Evolutionary conservation across 2,329 filamentous ascomycete genomes (phyloP).

Genomic region (Aspergillus sergii): DNA sequence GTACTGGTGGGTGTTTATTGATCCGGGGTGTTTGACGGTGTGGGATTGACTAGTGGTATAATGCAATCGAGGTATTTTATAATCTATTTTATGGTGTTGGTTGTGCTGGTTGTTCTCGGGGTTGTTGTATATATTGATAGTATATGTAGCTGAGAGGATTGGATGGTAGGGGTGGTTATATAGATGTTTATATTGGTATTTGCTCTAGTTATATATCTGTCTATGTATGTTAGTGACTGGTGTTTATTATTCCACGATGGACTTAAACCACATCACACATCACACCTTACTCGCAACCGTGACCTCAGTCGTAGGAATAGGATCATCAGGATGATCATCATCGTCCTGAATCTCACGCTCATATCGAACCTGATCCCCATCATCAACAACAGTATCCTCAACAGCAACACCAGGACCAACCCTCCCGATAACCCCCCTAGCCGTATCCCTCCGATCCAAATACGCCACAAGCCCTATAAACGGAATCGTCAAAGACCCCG

Average conservation of each 20-base stretch:
- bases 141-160: neutral
- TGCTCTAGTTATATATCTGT: neutral
- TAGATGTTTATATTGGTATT: neutral
- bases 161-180: too few relatives aligned
- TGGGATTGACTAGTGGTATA: too few relatives aligned
- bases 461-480: constrained; percentile 42
- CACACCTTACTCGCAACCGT: neutral
- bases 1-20: neutral
- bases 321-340: neutral
- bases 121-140: too few relatives aligned
- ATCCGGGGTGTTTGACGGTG: too few relatives aligned
- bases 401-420: neutral
- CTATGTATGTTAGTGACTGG: neutral
- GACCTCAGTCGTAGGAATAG: neutral
- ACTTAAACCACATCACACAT: neutral
- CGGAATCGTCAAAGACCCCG: constrained; percentile 40
- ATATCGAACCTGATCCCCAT: neutral
- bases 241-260: neutral
- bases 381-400: neutral
- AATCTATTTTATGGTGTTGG: too few relatives aligned
- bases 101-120: too few relatives aligned
- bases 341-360: neutral
- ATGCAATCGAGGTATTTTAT: too few relatives aligned
- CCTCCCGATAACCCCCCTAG: neutral
- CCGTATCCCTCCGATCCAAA: constrained; percentile 22